Evolutionary conservation across 2,329 filamentous ascomycete genomes (phyloP), one percentile per base, ranked within the genome.

Genomic region (Dryadomyces quercivorus): DNA sequence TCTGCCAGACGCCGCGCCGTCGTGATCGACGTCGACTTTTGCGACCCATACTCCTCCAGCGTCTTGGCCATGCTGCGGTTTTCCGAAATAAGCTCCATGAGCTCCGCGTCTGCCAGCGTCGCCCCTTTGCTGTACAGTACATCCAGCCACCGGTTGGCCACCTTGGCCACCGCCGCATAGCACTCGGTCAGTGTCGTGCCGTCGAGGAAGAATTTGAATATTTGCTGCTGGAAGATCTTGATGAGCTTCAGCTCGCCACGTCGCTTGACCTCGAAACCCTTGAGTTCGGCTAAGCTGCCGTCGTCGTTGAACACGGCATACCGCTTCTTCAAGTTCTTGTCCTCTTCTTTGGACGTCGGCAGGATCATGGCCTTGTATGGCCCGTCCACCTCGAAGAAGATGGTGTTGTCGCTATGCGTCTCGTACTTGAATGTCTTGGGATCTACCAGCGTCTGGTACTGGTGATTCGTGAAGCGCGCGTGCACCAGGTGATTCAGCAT

Each of bases 221-320:
- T 95, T 65, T 98, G 93, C 57, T 93, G 89, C 69, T 98, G 93
- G 68, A 98, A 98, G 66, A 97, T 98, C 71, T 98, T 98, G 79
- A 98, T 98, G 62, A 98, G 84, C 72, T 98, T 98, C 62, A 98
- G 74, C 72, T 98, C 93, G 75, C 93, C 93, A 80, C 93, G 81
- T 66, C 93, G 85, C 75, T 98, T 98, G 60, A 98, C 84, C 65
- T 98, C 93, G 65, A 98, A 98, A 6, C 93, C 93, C 66, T 98
- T 98, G 65, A 98, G 69, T 66, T 98, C 93, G 15, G 93, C 93
- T 52, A 98, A 75, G 67, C 85, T 95, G 43, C 94, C 93, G 63
- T 98, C 93, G 58, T 97, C 88, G 64, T 98, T 98, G 79, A 98
- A 98, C 4, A 98, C 93, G 44, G 94, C 93, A 66, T 98, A 98